phyloP scores from a whole-genome alignment of 164 flowering plant species.

The Hamamelis virginiana region DNA sequence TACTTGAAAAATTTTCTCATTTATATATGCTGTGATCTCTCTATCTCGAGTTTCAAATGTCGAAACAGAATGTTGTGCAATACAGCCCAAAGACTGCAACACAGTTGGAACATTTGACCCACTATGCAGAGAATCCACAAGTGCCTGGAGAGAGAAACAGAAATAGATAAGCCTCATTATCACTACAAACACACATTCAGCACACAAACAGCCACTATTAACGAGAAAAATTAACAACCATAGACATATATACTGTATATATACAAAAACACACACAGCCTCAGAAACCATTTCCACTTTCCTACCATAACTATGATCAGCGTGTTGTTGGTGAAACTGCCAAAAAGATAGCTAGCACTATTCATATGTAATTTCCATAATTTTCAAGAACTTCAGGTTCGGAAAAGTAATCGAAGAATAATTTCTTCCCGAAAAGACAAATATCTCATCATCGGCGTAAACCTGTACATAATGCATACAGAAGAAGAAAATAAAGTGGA shows the following conservation, averaged over 20 bases:
- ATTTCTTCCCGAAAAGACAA: no score
- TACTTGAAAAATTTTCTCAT: conserved; percentile 45
- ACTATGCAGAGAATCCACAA: conserved; percentile 54
- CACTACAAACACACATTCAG: neutral
- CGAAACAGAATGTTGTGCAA: conserved; percentile 62
- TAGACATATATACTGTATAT: neutral
- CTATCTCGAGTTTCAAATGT: conserved; percentile 46
- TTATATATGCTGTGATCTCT: conserved; percentile 45
- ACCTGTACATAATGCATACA: neutral
- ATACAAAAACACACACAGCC: neutral
- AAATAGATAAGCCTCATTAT: neutral
- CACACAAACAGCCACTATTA: neutral
- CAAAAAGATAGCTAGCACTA: neutral
- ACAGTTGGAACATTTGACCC: conserved; percentile 64
- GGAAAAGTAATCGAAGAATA: no score
- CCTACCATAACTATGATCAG: neutral
- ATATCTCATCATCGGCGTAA: neutral
- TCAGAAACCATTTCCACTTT: neutral
- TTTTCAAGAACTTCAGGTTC: no score
- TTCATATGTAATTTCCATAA: no score
- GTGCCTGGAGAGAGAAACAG: conserved; percentile 47
- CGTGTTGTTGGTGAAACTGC: no score
- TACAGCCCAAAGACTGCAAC: conserved; percentile 83
- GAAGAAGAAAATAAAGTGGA: neutral
- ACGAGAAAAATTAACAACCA: neutral